Percentiles rank a stretch among this genome's conserved stretches.
These are phyloP conservation scores for Rutstroemia sp. DNA, from an alignment of 2,329 filamentous ascomycete species.

Conservation along the genomic window DNA sequence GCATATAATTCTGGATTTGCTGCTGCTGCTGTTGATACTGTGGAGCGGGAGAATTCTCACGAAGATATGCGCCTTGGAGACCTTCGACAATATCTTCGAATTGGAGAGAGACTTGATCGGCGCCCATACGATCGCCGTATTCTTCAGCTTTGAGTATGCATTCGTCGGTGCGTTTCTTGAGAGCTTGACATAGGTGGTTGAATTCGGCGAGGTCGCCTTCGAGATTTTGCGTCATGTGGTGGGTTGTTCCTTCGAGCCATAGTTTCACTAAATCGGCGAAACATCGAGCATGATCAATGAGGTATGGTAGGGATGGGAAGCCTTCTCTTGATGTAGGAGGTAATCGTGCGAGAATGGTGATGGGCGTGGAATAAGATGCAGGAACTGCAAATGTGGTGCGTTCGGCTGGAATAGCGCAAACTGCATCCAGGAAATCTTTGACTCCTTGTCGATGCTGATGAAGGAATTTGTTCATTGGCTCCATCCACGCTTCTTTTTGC, in stretches of 20 bases:
- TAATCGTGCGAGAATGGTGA: slow-evolving; percentile 79
- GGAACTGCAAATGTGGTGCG: slow-evolving; percentile 58
- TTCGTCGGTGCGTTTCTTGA: slow-evolving; percentile 28
- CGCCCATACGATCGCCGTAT: slow-evolving; percentile 13
- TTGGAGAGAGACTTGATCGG: slow-evolving; percentile 21
- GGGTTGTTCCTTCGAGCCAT: slow-evolving; percentile 54
- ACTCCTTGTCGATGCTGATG: slow-evolving; percentile 68
- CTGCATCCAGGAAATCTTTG: slow-evolving; percentile 77
- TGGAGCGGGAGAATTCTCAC: background rate
- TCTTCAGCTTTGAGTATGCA: slow-evolving; percentile 27
- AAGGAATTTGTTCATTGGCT: slow-evolving; percentile 91
- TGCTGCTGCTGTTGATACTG: background rate
- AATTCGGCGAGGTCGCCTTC: slow-evolving; percentile 28
- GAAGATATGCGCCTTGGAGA: slow-evolving; percentile 14
- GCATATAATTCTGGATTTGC: background rate
- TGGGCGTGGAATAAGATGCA: slow-evolving; percentile 84
- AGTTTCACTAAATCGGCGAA: slow-evolving; percentile 77
- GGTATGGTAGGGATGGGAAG: slow-evolving; percentile 85
- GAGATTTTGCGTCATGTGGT: slow-evolving; percentile 13
- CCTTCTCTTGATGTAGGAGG: slow-evolving; percentile 79
- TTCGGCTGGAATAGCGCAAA: slow-evolving; percentile 76
- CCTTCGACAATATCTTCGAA: slow-evolving; percentile 26
- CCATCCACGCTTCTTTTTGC: slow-evolving; percentile 97
- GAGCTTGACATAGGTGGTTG: slow-evolving; percentile 24
- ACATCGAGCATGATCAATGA: slow-evolving; percentile 82